phyloP scores from a whole-genome alignment of 805 yeast species.

The Kluyveromyces dobzhanskii region DNA sequence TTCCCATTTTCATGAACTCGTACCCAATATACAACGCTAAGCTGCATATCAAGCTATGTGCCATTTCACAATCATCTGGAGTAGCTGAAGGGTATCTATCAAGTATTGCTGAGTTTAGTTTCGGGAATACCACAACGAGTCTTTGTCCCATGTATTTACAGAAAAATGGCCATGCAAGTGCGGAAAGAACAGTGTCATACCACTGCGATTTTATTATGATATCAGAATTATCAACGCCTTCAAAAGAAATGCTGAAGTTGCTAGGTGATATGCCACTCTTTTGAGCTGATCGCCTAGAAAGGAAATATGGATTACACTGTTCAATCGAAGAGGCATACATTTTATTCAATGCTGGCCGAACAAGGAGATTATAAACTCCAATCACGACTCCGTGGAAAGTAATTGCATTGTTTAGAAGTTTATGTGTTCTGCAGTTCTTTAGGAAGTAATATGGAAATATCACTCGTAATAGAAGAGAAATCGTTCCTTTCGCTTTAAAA shows the following conservation, averaged over 20 bases:
- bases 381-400: constrained; percentile 7
- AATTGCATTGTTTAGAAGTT: constrained; percentile 1
- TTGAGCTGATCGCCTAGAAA: neutral
- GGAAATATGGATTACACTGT: constrained; percentile 10
- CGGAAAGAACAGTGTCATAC: constrained; percentile 14
- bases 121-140: neutral
- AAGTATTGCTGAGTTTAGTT: neutral
- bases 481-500: constrained; percentile 5
- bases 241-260: neutral
- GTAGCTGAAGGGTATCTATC: constrained; percentile 1
- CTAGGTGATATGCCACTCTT: neutral
- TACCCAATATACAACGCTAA: constrained; percentile 14
- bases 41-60: constrained; percentile 21
- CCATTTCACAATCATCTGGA: constrained; percentile 17
- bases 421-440: neutral
- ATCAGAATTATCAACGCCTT: constrained; percentile 7
- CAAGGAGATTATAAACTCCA: constrained; percentile 3
- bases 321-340: constrained; percentile 9
- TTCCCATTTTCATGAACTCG: constrained; percentile 10
- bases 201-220: constrained; percentile 11
- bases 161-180: constrained; percentile 17
- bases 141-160: constrained; percentile 13
- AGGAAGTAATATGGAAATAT: constrained; percentile 9
- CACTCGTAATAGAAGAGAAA: constrained; percentile 5
- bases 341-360: constrained; percentile 9